Base-by-base conservation (phyloP, 2,329 filamentous ascomycete genomes). In the Lasiodiplodia sp. region DNA sequence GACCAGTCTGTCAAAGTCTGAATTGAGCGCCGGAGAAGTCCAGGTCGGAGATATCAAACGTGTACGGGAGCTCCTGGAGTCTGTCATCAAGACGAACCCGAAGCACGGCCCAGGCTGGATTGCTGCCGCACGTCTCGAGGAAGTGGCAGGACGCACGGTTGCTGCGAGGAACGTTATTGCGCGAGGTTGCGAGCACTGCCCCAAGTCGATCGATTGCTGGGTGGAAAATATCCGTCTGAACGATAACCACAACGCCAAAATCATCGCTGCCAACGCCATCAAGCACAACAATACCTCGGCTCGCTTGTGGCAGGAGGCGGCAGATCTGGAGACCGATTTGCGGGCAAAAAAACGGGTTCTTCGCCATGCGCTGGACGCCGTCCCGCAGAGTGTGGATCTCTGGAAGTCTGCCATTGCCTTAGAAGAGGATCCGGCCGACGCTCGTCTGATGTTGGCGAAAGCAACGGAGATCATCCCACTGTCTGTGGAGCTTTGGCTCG, bases 391-490 rank as follows among this genome's bases (percentile, higher is more conserved):
- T 0, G 96, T 98, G 58, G 91, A 92, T 52, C 87, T 99, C n/a
- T 99, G 96, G 96, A 99, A 98, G 78, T 94, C 96, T 77, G 91
- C 95, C 5, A 95, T 99, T 71, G 98, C 98, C 73, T 83, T 98
- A 67, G 96, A 98, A 76, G 95, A 97, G 75, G 91, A 97, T 73
- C 88, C 92, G 0, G 91, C 91, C 37, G 94, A 97, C 82, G 96
- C 96, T 4, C 90, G 91, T 71, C 84, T 99, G 68, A 86, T 99
- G 67, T 87, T 99, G 57, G 94, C 94, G 58, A 97, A 97, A 81
- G 96, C 96, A 0, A 97, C 94, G 0, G 94, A 99, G 74, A 91
- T 97, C 69, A 97, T 99, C 68, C 95, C 95, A 0, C 85, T 96
- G 7, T 97, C 95, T 0, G 91, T 97, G 47, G 96, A 99, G 77